Conservation (phyloP, 2,329 filamentous ascomycete genomes). For the Cladosporium sp. region DNA sequence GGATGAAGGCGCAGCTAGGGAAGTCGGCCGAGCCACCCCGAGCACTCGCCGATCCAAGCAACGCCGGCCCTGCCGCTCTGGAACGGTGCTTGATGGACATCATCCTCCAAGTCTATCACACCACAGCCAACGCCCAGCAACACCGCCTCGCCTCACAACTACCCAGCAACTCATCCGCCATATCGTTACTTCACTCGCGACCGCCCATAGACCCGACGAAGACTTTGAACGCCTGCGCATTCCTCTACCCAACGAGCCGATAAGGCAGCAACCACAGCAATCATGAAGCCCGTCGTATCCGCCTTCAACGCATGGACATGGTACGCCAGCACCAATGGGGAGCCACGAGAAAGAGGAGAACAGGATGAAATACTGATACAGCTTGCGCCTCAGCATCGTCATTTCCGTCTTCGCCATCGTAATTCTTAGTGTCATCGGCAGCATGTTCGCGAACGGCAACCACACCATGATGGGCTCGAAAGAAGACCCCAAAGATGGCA, state of each 20-base stretch:
- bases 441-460: slow-evolving; percentile 71
- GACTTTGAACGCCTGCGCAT: neutral
- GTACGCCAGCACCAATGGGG: slow-evolving; percentile 49
- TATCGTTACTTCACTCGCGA: neutral
- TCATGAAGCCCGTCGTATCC: slow-evolving; percentile 92
- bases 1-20: neutral
- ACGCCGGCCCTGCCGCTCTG: neutral
- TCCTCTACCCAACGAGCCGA: slow-evolving; percentile 1
- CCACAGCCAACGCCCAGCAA: neutral
- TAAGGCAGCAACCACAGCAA: slow-evolving; percentile 30
- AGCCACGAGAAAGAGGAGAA: slow-evolving; percentile 6
- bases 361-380: slow-evolving; percentile 7
- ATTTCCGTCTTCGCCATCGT: slow-evolving; percentile 62
- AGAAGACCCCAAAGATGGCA: slow-evolving; percentile 59
- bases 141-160: neutral
- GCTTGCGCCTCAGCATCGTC: slow-evolving; percentile 56
- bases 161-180: neutral
- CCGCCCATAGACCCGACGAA: neutral
- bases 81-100: neutral
- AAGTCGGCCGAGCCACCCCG: neutral
- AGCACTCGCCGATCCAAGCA: neutral
- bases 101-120: neutral
- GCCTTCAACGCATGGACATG: slow-evolving; percentile 93
- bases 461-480: slow-evolving; percentile 77
- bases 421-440: slow-evolving; percentile 61